Percentiles rank a stretch among this genome's conserved stretches.
Evolutionary conservation across 306 rosid species (phyloP).

Genomic region (Prunus mongolica): DNA sequence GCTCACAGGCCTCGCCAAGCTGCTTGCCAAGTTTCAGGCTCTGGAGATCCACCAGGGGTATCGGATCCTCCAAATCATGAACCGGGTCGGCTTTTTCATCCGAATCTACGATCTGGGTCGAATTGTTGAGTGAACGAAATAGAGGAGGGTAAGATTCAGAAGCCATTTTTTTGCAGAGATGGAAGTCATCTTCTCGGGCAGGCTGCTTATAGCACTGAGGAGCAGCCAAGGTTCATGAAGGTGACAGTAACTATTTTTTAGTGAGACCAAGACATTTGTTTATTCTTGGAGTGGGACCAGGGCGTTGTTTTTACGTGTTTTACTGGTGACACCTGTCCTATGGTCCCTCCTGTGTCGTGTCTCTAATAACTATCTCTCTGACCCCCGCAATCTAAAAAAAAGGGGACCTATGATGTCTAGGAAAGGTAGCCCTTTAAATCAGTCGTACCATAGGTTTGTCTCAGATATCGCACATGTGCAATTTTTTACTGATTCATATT

Average conservation of each 20-base stretch:
- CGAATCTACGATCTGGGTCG: neutral
- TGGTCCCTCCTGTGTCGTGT: neutral
- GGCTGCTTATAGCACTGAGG: neutral
- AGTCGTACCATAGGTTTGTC: neutral
- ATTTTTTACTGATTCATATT: neutral
- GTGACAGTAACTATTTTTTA: neutral
- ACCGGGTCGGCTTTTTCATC: neutral
- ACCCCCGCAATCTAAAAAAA: neutral
- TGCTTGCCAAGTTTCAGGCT: slow-evolving; percentile 10
- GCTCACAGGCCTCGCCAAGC: slow-evolving; percentile 50
- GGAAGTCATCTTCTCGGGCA: neutral
- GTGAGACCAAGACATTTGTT: neutral
- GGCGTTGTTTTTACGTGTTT: neutral
- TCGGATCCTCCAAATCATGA: slow-evolving; percentile 13
- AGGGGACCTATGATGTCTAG: neutral
- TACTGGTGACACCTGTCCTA: neutral
- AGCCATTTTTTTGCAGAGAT: neutral
- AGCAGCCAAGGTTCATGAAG: neutral
- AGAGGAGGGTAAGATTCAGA: slow-evolving; percentile 52
- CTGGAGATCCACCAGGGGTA: slow-evolving; percentile 55
- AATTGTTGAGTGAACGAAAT: slow-evolving; percentile 16
- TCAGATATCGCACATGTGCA: neutral
- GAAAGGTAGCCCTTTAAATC: neutral
- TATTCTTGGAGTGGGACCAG: neutral
- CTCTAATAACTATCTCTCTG: no score